Evolutionary conservation across 306 rosid genomes (phyloP), one percentile per base, ranked within the genome.

Genomic region (Dalbergia oliveri): DNA sequence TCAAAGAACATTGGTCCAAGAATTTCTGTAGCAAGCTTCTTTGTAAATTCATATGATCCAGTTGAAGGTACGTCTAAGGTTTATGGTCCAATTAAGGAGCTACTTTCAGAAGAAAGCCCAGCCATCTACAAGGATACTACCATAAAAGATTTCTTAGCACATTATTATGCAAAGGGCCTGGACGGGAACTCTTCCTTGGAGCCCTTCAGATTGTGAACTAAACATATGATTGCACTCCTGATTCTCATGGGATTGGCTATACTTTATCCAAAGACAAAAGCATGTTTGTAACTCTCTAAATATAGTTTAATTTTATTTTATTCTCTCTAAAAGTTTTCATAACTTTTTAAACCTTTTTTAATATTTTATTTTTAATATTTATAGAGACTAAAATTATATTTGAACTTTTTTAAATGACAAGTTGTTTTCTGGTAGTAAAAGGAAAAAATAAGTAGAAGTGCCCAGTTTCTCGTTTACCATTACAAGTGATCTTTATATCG

Each of bases 71-170:
- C 65, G 16, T 66, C 72, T 0, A 87, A 49, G 77, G 31, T 66
- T 23, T 89, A 83, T 67, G 86, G 90, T 70, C 96, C 94, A 3
- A 86, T 89, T 21, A 84, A 91, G 73, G 89, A 91, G 62, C 68
- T 91, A 33, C 9, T 85, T 69, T 86, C 89, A 0, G 91, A 90
- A 81, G 81, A 87, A 47, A 80, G 82, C 23, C 88, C 89, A 23
- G 79, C 90, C 4, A 61, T 81, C 37, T 92, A 86, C 37, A 78
- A 51, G 57, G 89, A 76, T 13, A 73, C 70, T 5, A 67, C 84
- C 8, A 13, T 80, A 4, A 64, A 59, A 33, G 90, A 85, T 0
- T 88, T 58, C 43, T 26, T 69, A 31, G 4, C 26, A 12, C 51
- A 76, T 43, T 33, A 61, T 76, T 31, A 3, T 60, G 18, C 73